Conservation (phyloP, 164 flowering plant genomes). For the Sextonia rubra region DNA sequence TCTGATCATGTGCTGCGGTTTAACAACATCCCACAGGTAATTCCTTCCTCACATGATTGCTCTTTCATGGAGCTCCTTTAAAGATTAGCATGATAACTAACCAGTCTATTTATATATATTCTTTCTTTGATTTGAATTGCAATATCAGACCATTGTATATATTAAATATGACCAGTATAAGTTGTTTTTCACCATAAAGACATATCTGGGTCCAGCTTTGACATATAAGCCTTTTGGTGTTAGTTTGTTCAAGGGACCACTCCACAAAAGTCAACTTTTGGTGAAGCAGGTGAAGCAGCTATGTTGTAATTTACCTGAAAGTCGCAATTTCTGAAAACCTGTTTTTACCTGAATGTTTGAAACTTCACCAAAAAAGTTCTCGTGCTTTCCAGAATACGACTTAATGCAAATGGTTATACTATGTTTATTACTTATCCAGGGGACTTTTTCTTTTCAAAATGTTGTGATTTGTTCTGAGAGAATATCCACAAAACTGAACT, state of each 20-base stretch:
- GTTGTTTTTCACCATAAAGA: background rate
- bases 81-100: background rate
- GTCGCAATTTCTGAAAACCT: too few species aligned
- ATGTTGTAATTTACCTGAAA: too few species aligned
- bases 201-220: background rate
- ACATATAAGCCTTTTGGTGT: background rate
- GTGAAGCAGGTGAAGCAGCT: too few species aligned
- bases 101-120: background rate
- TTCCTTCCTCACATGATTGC: background rate
- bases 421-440: too few species aligned
- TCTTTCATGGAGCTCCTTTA: background rate
- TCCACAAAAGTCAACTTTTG: too few species aligned
- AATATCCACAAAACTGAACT: too few species aligned
- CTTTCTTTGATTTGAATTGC: background rate
- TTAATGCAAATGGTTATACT: too few species aligned
- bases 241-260: background rate
- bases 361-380: too few species aligned
- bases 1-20: slow-evolving; percentile 95
- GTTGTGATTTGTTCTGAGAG: too few species aligned
- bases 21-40: slow-evolving; percentile 96
- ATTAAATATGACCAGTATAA: background rate
- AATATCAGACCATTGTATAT: background rate
- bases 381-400: too few species aligned
- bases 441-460: too few species aligned
- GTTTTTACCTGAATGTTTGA: too few species aligned